Base-by-base conservation (phyloP, 2,329 filamentous ascomycete genomes). In the Fusarium illudens region DNA sequence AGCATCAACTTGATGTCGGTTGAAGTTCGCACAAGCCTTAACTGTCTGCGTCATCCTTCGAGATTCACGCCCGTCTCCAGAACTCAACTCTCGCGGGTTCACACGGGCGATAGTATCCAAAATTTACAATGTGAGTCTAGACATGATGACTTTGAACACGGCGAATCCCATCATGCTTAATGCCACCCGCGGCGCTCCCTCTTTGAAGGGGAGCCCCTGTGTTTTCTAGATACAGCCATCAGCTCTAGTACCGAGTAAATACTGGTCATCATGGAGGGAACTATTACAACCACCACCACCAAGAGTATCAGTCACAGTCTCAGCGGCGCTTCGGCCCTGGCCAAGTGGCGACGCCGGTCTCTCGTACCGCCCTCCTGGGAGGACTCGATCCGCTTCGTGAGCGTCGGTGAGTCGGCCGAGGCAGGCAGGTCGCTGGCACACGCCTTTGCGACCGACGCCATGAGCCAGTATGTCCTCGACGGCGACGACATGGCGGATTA, bases 401-500 rank as follows among this genome's bases (percentile, higher is more conserved):
- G 82, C 66, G 85, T 90, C 74, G 81, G 84, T 60, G 91, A 94
- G 80, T 91, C 88, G 81, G 89, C 89, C 75, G 86, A 89, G 76
- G 92, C 91, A 30, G 91, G 89, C 25, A 81, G 86, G 33, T 89
- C 90, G 73, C 86, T 96, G 70, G 90, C 92, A 48, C 88, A 93
- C 76, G 90, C 92, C 67, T 96, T 96, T 81, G 89, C 87, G 60
- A 83, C 89, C 64, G 92, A 96, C 77, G 87, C 92, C 61, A 86
- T 93, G 66, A 89, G 89, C 65, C 84, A 87, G 77, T 96, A 95
- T 80, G 89, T 93, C 73, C 83, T 94, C 72, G 87, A 92, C 74
- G 88, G 89, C 46, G 88, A 90, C 62, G 91, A 93, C 76, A 86
- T 88, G 79, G 83, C 83, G 65, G 78, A 84, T 65, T 87, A 86